These are phyloP conservation scores for Asterophora parasitica DNA, from an alignment of 768 basidiomycete species.

Conservation along the genomic window DNA sequence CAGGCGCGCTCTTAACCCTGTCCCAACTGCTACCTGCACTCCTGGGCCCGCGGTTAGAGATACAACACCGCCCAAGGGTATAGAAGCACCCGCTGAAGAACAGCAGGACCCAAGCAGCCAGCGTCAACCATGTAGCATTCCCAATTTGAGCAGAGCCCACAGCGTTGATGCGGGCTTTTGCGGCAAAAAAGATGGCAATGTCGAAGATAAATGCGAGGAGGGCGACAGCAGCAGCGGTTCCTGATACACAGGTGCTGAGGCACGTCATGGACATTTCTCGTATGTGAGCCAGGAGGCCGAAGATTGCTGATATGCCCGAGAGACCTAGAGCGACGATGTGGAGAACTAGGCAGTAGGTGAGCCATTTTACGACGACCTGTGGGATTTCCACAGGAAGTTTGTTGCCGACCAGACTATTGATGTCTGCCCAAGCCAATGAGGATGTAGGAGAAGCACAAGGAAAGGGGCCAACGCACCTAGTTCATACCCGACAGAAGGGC, in stretches of 20 bases:
- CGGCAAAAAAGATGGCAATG: constrained; percentile 84
- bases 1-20: constrained; percentile 27
- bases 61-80: constrained; percentile 79
- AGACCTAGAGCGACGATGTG: constrained; percentile 84
- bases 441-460: constrained; percentile 4
- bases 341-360: constrained; percentile 89
- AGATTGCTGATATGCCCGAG: constrained; percentile 65
- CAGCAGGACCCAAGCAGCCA: constrained; percentile 79
- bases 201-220: constrained; percentile 92
- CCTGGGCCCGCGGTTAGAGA: constrained; percentile 46
- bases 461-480: constrained; percentile 54
- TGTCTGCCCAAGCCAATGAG: constrained; percentile 44
- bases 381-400: constrained; percentile 67
- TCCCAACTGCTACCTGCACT: constrained; percentile 35
- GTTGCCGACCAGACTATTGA: constrained; percentile 76
- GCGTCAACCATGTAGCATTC: constrained; percentile 87
- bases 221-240: constrained; percentile 73
- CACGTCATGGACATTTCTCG: constrained; percentile 84
- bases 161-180: constrained; percentile 76
- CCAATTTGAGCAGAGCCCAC: constrained; percentile 80
- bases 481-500: constrained; percentile 79
- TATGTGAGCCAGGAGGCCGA: constrained; percentile 86
- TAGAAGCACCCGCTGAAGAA: constrained; percentile 92
- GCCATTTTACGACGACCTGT: constrained; percentile 83
- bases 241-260: constrained; percentile 75